Conservation (phyloP, 805 yeast species). For the Ogataea pilisensis region DNA sequence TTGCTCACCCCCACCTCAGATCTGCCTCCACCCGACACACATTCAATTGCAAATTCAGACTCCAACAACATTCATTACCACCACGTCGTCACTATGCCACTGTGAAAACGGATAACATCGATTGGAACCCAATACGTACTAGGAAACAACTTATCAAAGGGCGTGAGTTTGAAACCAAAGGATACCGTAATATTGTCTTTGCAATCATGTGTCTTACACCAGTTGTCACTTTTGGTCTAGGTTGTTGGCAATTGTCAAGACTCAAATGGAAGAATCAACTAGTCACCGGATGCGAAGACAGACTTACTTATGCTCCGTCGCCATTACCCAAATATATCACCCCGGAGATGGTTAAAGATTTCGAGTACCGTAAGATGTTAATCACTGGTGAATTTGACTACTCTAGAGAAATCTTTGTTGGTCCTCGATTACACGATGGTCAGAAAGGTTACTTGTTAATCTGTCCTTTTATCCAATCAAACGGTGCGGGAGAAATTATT, state of each 20-base stretch:
- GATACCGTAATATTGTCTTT: slow-evolving; percentile 27
- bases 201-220: slow-evolving; percentile 71
- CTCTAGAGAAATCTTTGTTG: slow-evolving; percentile 83
- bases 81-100: slow-evolving; percentile 29
- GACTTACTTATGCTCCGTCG: slow-evolving; percentile 67
- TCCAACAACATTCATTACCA: too few relatives aligned
- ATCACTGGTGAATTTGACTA: slow-evolving; percentile 78
- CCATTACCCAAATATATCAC: slow-evolving; percentile 65
- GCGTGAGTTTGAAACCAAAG: slow-evolving; percentile 20
- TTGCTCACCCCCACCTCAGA: too few relatives aligned
- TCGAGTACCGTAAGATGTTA: slow-evolving; percentile 79
- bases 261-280: slow-evolving; percentile 83
- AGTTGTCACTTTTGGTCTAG: slow-evolving; percentile 74
- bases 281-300: slow-evolving; percentile 77
- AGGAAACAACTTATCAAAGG: slow-evolving; percentile 34
- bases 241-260: slow-evolving; percentile 89
- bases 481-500: slow-evolving; percentile 72
- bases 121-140: slow-evolving; percentile 77
- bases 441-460: slow-evolving; percentile 73
- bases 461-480: slow-evolving; percentile 74
- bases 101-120: slow-evolving; percentile 65
- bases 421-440: slow-evolving; percentile 77
- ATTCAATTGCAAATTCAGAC: too few relatives aligned
- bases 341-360: slow-evolving; percentile 62
- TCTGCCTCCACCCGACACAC: too few relatives aligned